Evolutionary conservation across 2,329 filamentous ascomycete genomes (phyloP).

Genomic region (Simplicillium sp.): DNA sequence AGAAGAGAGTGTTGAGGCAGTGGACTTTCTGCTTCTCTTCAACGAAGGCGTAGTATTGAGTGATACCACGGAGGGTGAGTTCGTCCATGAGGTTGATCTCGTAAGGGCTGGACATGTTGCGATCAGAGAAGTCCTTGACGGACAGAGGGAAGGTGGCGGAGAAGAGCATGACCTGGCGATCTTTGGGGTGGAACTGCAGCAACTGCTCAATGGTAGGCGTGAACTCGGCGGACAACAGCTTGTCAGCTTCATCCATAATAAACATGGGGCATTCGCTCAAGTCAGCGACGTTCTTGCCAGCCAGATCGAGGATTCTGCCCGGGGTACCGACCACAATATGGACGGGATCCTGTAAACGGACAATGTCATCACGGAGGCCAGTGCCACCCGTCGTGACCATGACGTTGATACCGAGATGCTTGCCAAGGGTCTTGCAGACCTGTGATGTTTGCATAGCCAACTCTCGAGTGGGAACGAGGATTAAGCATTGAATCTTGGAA

Average conservation of each 20-base stretch:
- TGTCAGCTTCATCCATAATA: conserved; percentile 99
- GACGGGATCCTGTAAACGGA: conserved; percentile 86
- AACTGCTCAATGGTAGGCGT: conserved; percentile 96
- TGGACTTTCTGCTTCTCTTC: conserved; percentile 99
- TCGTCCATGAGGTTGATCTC: conserved; percentile 99
- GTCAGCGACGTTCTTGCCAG: conserved; percentile 93
- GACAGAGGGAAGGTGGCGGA: conserved; percentile 95
- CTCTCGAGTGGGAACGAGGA: conserved; percentile 93
- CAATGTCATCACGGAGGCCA: conserved; percentile 89
- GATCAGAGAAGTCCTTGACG: conserved; percentile 96
- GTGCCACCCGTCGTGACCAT: conserved; percentile 99
- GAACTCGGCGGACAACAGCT: conserved; percentile 92
- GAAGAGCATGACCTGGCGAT: conserved; percentile 98
- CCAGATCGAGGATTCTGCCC: conserved; percentile 89
- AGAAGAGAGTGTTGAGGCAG: conserved; percentile 97
- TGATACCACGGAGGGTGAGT: conserved; percentile 93
- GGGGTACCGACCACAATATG: conserved; percentile 98
- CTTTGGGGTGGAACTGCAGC: conserved; percentile 88
- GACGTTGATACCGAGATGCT: conserved; percentile 93
- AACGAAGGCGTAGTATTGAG: conserved; percentile 98
- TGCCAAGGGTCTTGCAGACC: conserved; percentile 96
- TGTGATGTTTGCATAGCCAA: conserved; percentile 97
- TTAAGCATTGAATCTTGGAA: conserved; percentile 91
- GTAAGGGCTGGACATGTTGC: conserved; percentile 92
- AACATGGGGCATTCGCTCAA: conserved; percentile 95